A percentile compares a stretch with the other conserved stretches of the same genome.
Conservation (phyloP, 805 yeast genomes). For the Metahyphopichia silvanorum region DNA sequence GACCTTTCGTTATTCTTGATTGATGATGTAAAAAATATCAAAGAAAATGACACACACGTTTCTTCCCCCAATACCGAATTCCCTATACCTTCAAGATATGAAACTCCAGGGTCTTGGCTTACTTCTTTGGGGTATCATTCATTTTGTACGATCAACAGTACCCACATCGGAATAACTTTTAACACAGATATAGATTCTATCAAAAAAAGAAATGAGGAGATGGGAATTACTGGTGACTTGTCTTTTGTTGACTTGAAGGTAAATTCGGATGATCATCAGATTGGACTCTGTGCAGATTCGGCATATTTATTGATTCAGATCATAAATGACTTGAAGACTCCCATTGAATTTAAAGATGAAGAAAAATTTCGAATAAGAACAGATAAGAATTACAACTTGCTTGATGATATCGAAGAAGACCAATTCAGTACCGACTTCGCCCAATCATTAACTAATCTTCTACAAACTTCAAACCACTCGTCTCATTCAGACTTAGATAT, state of each 20-base stretch:
- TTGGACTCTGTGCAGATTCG: slow-evolving; percentile 82
- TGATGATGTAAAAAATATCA: slow-evolving; percentile 48
- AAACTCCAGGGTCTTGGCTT: slow-evolving; percentile 37
- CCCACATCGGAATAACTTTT: slow-evolving; percentile 33
- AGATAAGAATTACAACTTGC: slow-evolving; percentile 32
- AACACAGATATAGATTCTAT: slow-evolving; percentile 19
- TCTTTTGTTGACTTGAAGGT: slow-evolving; percentile 43
- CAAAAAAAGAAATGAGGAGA: slow-evolving; percentile 11
- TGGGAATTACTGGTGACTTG: slow-evolving; percentile 17
- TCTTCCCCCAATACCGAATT: too few species aligned
- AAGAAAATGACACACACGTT: slow-evolving; percentile 1
- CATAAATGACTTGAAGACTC: slow-evolving; percentile 68
- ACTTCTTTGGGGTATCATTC: slow-evolving; percentile 49
- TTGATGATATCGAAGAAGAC: slow-evolving; percentile 38
- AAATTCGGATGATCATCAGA: slow-evolving; percentile 43
- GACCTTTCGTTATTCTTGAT: slow-evolving; percentile 52
- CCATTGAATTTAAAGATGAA: slow-evolving; percentile 56
- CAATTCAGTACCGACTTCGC: slow-evolving; percentile 17
- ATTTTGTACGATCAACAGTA: slow-evolving; percentile 44
- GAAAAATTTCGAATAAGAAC: slow-evolving; percentile 51
- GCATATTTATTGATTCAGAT: slow-evolving; percentile 67
- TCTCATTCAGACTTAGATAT: slow-evolving; percentile 6
- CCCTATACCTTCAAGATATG: slow-evolving; percentile 7
- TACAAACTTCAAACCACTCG: not conserved
- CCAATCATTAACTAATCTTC: slow-evolving; percentile 17